Conservation (phyloP, 345 rosid genomes). For the Lepidium sativum region DNA sequence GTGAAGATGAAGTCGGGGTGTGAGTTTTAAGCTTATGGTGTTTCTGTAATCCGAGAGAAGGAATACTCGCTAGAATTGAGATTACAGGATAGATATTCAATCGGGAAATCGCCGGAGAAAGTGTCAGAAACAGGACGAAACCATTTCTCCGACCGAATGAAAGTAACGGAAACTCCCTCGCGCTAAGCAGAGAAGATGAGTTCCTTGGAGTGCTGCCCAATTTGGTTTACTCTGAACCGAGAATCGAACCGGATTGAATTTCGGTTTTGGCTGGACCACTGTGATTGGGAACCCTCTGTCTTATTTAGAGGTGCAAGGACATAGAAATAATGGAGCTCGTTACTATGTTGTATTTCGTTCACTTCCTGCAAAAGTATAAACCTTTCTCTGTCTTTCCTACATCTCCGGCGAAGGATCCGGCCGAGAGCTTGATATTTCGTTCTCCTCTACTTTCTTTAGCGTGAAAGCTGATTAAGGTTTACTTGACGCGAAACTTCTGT, state of each 20-base stretch:
- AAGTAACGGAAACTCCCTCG: not conserved
- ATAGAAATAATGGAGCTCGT: conserved; percentile 6
- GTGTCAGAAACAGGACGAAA: conserved; percentile 10
- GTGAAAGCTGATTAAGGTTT: conserved; percentile 15
- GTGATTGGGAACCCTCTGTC: not conserved
- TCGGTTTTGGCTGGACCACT: not conserved
- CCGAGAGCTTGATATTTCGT: conserved; percentile 6
- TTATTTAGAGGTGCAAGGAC: not conserved
- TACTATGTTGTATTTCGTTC: not conserved
- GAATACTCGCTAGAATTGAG: not conserved
- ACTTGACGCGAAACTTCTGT: not conserved
- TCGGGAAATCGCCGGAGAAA: conserved; percentile 24
- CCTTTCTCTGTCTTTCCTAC: not conserved
- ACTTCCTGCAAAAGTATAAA: conserved; percentile 9
- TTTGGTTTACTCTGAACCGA: conserved; percentile 3
- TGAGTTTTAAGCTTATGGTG: not conserved
- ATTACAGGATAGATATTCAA: not conserved
- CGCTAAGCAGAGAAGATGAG: not conserved
- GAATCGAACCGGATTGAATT: not conserved
- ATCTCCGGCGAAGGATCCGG: conserved; percentile 23
- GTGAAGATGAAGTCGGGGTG: not conserved
- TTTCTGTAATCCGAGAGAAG: conserved; percentile 1
- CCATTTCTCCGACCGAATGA: conserved; percentile 11
- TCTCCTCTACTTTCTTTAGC: conserved; percentile 6
- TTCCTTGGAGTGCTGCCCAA: not conserved